Base-by-base conservation (phyloP, 2,329 filamentous ascomycete genomes). In the Seiridium cupressi region DNA sequence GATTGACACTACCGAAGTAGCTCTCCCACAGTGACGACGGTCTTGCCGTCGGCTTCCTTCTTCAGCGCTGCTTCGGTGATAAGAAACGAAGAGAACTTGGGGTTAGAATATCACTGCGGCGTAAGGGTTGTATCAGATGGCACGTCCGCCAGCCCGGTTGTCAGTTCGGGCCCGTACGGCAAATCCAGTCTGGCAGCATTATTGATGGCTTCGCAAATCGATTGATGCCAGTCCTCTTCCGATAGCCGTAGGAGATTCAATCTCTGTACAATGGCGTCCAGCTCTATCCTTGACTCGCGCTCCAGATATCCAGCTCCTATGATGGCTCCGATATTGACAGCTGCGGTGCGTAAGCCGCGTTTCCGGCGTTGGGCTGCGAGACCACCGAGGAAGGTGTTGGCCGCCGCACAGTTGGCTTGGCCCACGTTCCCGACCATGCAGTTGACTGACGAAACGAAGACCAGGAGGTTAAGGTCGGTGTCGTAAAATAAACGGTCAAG, bases 281-380 rank as follows among this genome's bases (percentile, higher is more conserved):
- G 53, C 38, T 13, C 35, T 44, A 3, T 13, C n/a, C 38, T 31
- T 0, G 51, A 32, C 7, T 60, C 60, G 0, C 62, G 58, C 38
- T 34, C 44, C 38, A 68, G 57, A 32, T 67, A 67, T 4, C 66
- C 56, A 32, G 51, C 57, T 31, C 42, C 56, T 48, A 58, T 55
- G 18, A 62, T 63, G 51, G 49, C 60, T 54, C 62, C 71, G 11
- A 66, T 71, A 32, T 74, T 82, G 35, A 82, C 75, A 9, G 80
- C 81, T 10, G 81, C 74, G 2, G 80, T 80, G 65, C 80, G 73
- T 1, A 66, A 51, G 4, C 67, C 63, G 2, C 66, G 62, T 31
- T 57, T 55, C 3, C 65, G 49, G 2, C 66, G 62, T 6, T 62
- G 40, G 1, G 57, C 53, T 0, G 67, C 66, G 2, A 67, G 31